Percentiles rank a stretch among this genome's conserved stretches.
These are phyloP conservation scores for Diaporthe helianthi DNA, from an alignment of 2,329 filamentous ascomycete genomes.

Conservation along the genomic window DNA sequence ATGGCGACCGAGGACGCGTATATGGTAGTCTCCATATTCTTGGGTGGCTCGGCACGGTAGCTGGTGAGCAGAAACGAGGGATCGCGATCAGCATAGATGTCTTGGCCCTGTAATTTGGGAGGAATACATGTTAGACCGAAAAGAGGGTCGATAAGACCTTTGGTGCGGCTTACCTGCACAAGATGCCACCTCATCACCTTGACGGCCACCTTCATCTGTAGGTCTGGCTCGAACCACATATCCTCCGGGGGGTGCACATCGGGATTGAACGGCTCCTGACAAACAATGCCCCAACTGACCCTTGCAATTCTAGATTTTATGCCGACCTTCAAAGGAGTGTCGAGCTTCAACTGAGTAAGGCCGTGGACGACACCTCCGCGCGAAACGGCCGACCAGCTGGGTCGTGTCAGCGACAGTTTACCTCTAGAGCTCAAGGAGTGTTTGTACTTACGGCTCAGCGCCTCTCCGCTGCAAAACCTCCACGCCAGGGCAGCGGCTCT, in stretches of 20 bases:
- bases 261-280: constrained; percentile 1
- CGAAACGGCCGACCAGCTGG: constrained; percentile 38
- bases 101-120: constrained; percentile 6
- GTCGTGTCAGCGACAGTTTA: background rate
- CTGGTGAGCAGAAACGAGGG: constrained; percentile 1
- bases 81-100: background rate
- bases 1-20: constrained; percentile 1
- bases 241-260: constrained; percentile 21
- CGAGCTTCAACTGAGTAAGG: constrained; percentile 1
- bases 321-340: constrained; percentile 2
- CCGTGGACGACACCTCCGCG: constrained; percentile 37
- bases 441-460: constrained; percentile 46
- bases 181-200: constrained; percentile 38
- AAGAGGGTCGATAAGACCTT: accelerated
- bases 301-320: constrained; percentile 34
- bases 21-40: background rate
- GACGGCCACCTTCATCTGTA: background rate
- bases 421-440: background rate
- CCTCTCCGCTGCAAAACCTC: constrained; percentile 44
- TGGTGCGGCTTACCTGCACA: constrained; percentile 19
- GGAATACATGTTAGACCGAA: background rate
- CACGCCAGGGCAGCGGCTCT: background rate
- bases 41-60: background rate
- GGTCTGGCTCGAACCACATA: background rate
- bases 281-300: constrained; percentile 30